These are phyloP conservation scores for Lipomyces kockii DNA, from an alignment of 805 yeast genomes.

Conservation along the genomic window DNA sequence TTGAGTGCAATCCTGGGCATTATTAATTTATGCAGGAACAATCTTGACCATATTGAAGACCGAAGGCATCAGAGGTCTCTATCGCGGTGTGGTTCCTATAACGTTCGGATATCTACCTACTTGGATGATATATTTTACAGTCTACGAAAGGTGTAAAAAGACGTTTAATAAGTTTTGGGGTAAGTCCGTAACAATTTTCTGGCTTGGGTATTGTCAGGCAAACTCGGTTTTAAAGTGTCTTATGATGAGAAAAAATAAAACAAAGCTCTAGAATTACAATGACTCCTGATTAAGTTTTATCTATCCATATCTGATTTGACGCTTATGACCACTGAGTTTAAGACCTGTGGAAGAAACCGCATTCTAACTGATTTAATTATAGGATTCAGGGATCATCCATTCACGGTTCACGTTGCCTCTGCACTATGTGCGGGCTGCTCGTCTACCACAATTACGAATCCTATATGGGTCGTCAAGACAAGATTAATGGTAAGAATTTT, in stretches of 20 bases:
- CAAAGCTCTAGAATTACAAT: conserved; percentile 12
- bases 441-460: conserved; percentile 85
- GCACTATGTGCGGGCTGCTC: conserved; percentile 90
- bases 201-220: neutral
- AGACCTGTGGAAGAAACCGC: neutral
- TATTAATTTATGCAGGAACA: conserved; percentile 51
- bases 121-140: conserved; percentile 94
- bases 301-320: conserved; percentile 12
- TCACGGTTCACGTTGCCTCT: conserved; percentile 52
- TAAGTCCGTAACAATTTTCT: neutral
- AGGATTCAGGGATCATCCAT: conserved; percentile 43
- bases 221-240: neutral
- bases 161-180: conserved; percentile 50
- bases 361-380: conserved; percentile 19
- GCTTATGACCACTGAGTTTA: neutral
- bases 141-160: conserved; percentile 78
- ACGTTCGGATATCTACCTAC: conserved; percentile 94
- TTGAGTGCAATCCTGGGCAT: neutral
- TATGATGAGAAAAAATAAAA: conserved; percentile 5
- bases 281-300: conserved; percentile 12
- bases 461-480: conserved; percentile 97
- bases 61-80: conserved; percentile 83
- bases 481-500: conserved; percentile 65
- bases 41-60: conserved; percentile 67
- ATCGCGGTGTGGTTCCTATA: conserved; percentile 91